A percentile compares a stretch with the other conserved stretches of the same genome.
phyloP scores from a whole-genome alignment of 176 grass and related monocot genomes.

The Elaeis guineensis region DNA sequence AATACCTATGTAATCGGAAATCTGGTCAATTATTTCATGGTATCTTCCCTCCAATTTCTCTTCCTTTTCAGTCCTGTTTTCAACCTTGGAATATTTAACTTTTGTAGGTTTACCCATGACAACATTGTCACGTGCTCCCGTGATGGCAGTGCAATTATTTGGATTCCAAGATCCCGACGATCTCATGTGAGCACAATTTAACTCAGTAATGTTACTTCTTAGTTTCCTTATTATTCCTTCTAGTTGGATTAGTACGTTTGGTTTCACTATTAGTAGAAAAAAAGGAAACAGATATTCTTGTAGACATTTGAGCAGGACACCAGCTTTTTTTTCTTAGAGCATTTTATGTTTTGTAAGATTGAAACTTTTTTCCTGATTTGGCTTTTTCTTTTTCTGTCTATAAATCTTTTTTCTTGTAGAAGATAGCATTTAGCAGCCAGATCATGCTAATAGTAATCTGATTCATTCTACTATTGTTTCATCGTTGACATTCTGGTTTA shows the following conservation, averaged over 20 bases:
- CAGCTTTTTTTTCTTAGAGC: not conserved
- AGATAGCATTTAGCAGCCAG: too few species aligned
- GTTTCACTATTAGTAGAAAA: too few species aligned
- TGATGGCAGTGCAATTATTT: conserved; percentile 99
- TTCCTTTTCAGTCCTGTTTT: too few species aligned
- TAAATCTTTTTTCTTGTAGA: too few species aligned
- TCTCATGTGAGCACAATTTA: conserved; percentile 63
- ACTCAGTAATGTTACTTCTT: not conserved
- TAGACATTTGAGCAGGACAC: not conserved
- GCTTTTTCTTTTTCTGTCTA: conserved; percentile 12
- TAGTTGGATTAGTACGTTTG: too few species aligned
- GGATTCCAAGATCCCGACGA: conserved; percentile 91
- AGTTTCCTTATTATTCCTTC: too few species aligned
- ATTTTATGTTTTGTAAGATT: conserved; percentile 7
- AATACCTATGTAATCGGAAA: not conserved
- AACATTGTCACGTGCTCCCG: conserved; percentile 98
- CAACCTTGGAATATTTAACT: conserved; percentile 4
- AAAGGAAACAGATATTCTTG: too few species aligned
- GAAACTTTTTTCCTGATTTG: conserved; percentile 8
- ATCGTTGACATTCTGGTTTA: too few species aligned
- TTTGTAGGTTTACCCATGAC: conserved; percentile 80
- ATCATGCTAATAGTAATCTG: too few species aligned
- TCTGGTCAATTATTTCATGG: conserved; percentile 15
- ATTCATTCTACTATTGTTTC: too few species aligned
- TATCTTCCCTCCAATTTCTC: not conserved